Conservation (phyloP, 768 basidiomycete species). For the Lyophyllum decastes region DNA sequence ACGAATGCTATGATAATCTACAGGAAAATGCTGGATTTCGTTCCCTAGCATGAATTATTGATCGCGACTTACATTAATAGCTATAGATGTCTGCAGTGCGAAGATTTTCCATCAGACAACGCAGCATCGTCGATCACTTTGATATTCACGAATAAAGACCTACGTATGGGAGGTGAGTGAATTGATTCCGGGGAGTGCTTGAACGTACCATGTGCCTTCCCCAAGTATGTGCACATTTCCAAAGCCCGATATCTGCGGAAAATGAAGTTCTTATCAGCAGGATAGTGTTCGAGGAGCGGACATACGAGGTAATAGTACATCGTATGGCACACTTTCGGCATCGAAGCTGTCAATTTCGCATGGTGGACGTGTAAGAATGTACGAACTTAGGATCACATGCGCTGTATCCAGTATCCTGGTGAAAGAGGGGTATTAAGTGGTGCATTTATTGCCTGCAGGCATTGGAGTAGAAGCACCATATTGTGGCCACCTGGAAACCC, state of each 20-base stretch:
- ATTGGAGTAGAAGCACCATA: conserved; percentile 30
- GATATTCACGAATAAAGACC: conserved; percentile 37
- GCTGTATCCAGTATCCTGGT: conserved; percentile 41
- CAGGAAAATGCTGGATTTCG: neutral
- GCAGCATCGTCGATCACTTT: neutral
- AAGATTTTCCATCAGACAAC: neutral
- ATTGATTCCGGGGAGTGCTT: neutral
- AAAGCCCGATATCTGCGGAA: conserved; percentile 38
- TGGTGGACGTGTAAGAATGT: neutral
- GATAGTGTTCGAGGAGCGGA: neutral
- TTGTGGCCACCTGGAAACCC: conserved; percentile 28
- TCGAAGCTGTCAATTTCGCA: neutral
- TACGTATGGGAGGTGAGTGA: conserved; percentile 2
- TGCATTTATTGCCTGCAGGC: neutral
- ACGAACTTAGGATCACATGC: conserved; percentile 42
- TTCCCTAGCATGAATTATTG: neutral
- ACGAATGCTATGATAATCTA: conserved; percentile 43
- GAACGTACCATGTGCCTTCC: conserved; percentile 39
- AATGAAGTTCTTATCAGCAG: neutral
- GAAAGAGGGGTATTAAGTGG: neutral
- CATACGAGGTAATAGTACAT: conserved; percentile 45
- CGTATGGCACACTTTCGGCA: conserved; percentile 37
- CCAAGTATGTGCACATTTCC: conserved; percentile 26
- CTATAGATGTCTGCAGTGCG: conserved; percentile 34
- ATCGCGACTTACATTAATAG: conserved; percentile 32